These are phyloP conservation scores for Sutorius eximius DNA, from an alignment of 1,284 basidiomycete genomes.

Conservation along the genomic window DNA sequence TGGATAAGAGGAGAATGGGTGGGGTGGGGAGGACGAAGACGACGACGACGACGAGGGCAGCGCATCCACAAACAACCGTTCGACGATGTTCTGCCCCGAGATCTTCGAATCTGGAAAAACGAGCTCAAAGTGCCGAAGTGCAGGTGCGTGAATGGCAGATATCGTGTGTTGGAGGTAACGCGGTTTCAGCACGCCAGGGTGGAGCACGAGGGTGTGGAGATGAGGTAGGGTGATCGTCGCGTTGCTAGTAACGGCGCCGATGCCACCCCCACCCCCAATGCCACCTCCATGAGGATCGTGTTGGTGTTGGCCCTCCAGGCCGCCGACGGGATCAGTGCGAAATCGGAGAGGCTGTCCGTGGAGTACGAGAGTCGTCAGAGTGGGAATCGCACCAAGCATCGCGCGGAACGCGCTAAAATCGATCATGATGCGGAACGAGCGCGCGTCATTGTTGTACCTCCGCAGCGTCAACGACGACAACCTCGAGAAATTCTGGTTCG, in stretches of 20 bases:
- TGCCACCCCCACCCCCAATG: background rate
- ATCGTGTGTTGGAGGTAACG: constrained; percentile 34
- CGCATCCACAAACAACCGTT: constrained; percentile 22
- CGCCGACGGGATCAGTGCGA: constrained; percentile 13
- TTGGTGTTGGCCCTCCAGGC: constrained; percentile 10
- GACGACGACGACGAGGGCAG: background rate
- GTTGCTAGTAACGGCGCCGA: background rate
- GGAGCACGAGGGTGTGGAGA: constrained; percentile 32
- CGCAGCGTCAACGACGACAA: constrained; percentile 30
- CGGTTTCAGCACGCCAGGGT: constrained; percentile 33
- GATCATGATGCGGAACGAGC: constrained; percentile 30
- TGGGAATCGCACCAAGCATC: constrained; percentile 25
- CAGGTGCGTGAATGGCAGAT: constrained; percentile 29
- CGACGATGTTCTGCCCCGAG: constrained; percentile 27
- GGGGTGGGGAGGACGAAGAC: constrained; percentile 4
- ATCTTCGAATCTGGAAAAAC: constrained; percentile 34
- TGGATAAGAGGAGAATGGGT: constrained; percentile 6
- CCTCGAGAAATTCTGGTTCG: constrained; percentile 21
- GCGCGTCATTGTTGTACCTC: constrained; percentile 29
- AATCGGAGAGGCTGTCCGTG: constrained; percentile 32
- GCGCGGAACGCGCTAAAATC: constrained; percentile 30
- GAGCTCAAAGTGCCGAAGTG: constrained; percentile 34
- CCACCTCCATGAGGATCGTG: background rate
- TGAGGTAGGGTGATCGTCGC: constrained; percentile 22
- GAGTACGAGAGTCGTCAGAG: constrained; percentile 28